These are phyloP conservation scores for Pythium insidiosum DNA, from an alignment of 352 stramenopile genomes.

Conservation along the genomic window DNA sequence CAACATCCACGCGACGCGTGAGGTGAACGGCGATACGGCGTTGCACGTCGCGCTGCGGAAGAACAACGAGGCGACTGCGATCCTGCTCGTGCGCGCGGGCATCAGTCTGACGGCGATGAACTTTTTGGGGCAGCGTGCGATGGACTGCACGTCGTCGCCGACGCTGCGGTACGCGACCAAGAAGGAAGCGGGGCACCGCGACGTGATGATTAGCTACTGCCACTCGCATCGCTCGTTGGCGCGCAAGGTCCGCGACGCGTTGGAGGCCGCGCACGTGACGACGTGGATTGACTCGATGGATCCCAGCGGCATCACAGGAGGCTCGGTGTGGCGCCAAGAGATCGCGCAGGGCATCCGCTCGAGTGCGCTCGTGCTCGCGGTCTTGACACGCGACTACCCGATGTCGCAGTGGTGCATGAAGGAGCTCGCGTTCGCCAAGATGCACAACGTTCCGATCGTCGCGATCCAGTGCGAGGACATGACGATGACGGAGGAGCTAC, in stretches of 20 bases:
- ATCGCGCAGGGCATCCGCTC: conserved; percentile 71
- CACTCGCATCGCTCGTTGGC: conserved; percentile 66
- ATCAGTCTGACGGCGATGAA: conserved; percentile 61
- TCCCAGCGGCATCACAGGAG: conserved; percentile 71
- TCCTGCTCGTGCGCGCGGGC: conserved; percentile 59
- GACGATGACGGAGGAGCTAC: conserved; percentile 67
- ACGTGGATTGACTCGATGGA: conserved; percentile 86
- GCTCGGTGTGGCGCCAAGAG: conserved; percentile 72
- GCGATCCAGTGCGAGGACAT: conserved; percentile 79
- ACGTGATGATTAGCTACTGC: conserved; percentile 87
- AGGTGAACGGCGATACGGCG: conserved; percentile 60
- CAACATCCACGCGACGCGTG: conserved; percentile 43
- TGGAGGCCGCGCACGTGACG: conserved; percentile 66
- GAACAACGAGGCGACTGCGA: conserved; percentile 55
- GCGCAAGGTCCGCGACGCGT: conserved; percentile 50
- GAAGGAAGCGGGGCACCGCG: conserved; percentile 71
- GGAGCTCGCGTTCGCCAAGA: conserved; percentile 78
- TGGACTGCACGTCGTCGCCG: conserved; percentile 62
- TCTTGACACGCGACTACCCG: conserved; percentile 74
- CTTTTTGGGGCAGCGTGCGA: conserved; percentile 49
- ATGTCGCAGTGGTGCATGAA: conserved; percentile 84
- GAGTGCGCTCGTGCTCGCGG: conserved; percentile 59
- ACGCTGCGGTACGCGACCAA: conserved; percentile 77
- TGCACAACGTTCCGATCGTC: conserved; percentile 80
- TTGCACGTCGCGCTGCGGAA: conserved; percentile 67